Evolutionary conservation across 2,329 filamentous ascomycete genomes (phyloP).

Genomic region (Xylariaceae sp.): DNA sequence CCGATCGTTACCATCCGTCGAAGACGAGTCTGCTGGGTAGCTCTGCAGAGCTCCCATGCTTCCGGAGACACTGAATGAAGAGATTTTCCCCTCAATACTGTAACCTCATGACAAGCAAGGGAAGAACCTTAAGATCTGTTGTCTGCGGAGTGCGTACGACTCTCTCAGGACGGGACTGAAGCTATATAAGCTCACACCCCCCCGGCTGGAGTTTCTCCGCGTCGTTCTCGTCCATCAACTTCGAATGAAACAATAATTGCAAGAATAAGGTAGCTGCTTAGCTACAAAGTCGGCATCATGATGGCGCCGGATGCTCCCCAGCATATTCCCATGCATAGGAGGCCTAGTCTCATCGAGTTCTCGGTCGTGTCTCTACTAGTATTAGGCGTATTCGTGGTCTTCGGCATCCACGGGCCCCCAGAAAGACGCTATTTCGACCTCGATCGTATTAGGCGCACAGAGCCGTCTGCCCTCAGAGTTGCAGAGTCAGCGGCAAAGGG

Average conservation of each 20-base stretch:
- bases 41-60: background rate
- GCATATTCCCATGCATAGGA: constrained; percentile 22
- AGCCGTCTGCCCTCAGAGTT: constrained; percentile 8
- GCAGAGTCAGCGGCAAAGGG: constrained; percentile 27
- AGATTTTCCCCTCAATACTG: background rate
- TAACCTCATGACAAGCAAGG: constrained; percentile 6
- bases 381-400: constrained; percentile 31
- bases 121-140: background rate
- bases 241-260: background rate
- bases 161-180: constrained; percentile 1
- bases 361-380: constrained; percentile 34
- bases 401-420: constrained; percentile 15
- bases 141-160: background rate
- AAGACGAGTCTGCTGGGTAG: background rate
- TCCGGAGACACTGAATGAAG: background rate
- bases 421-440: constrained; percentile 19
- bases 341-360: constrained; percentile 26
- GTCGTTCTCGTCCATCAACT: constrained; percentile 1
- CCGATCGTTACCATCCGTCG: constrained; percentile 4
- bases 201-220: background rate
- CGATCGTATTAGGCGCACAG: constrained; percentile 13
- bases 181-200: constrained; percentile 10
- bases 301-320: constrained; percentile 21
- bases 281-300: constrained; percentile 6
- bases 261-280: background rate